phyloP scores from a whole-genome alignment of 352 stramenopile species.

The Phytophthora pisi region DNA sequence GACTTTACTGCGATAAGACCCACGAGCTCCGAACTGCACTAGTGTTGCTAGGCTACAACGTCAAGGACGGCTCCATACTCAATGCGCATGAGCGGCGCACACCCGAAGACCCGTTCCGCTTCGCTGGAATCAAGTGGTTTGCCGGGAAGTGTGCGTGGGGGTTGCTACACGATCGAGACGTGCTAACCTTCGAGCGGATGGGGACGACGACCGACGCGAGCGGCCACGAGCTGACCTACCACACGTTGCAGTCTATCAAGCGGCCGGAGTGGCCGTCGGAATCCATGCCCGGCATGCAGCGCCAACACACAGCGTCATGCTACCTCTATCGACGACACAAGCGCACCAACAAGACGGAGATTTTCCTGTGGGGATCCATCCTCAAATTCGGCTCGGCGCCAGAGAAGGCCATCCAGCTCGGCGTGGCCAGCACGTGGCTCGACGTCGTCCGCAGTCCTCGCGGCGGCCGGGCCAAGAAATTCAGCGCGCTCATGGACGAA shows the following conservation, averaged over 20 bases:
- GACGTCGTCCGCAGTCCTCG: slow-evolving; percentile 33
- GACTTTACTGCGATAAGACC: slow-evolving; percentile 53
- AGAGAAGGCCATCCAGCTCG: slow-evolving; percentile 40
- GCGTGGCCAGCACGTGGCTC: slow-evolving; percentile 42
- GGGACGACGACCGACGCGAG: slow-evolving; percentile 33
- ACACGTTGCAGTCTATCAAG: slow-evolving; percentile 52
- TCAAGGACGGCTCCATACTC: slow-evolving; percentile 42
- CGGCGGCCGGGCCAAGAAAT: slow-evolving; percentile 36
- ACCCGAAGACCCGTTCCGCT: slow-evolving; percentile 41
- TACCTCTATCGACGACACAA: slow-evolving; percentile 43
- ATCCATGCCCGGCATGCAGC: slow-evolving; percentile 40
- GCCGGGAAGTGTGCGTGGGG: slow-evolving; percentile 35
- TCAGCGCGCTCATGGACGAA: slow-evolving; percentile 37
- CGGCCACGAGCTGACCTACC: slow-evolving; percentile 47
- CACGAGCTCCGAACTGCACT: slow-evolving; percentile 42
- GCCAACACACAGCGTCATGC: slow-evolving; percentile 41
- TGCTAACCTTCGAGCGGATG: slow-evolving; percentile 54
- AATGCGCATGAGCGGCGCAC: slow-evolving; percentile 39
- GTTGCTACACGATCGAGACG: slow-evolving; percentile 44
- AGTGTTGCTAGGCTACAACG: slow-evolving; percentile 38
- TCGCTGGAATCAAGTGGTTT: slow-evolving; percentile 62
- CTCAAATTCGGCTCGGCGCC: slow-evolving; percentile 37
- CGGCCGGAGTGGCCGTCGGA: slow-evolving; percentile 48
- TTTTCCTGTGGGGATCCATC: slow-evolving; percentile 47
- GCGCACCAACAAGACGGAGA: slow-evolving; percentile 37